phyloP scores from a whole-genome alignment of 768 basidiomycete species.

The Termitomyces heimii region DNA sequence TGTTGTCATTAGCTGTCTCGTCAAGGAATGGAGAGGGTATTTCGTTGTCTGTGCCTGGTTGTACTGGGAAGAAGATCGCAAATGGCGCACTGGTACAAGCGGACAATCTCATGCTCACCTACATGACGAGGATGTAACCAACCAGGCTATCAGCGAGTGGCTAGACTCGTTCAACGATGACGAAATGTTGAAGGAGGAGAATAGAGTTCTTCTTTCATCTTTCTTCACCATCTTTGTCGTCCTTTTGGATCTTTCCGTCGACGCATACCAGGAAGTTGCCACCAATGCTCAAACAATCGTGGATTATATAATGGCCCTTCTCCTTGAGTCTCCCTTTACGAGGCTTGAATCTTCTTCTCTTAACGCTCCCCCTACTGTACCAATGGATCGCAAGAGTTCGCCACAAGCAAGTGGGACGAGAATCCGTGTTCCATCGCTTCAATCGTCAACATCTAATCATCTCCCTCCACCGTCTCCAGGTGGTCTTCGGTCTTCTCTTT shows the following conservation, averaged over 20 bases:
- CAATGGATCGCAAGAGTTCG: conserved; percentile 30
- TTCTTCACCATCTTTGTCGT: conserved; percentile 91
- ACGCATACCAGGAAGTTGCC: conserved; percentile 91
- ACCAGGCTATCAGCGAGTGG: conserved; percentile 75
- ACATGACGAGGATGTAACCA: conserved; percentile 68
- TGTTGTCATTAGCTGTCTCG: conserved; percentile 85
- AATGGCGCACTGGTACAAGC: conserved; percentile 42
- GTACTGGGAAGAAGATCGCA: conserved; percentile 88
- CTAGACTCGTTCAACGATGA: conserved; percentile 62
- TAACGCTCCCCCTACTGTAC: conserved; percentile 38
- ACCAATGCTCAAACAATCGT: conserved; percentile 85
- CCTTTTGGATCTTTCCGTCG: conserved; percentile 85
- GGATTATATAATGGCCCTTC: conserved; percentile 87
- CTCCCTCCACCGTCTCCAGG: conserved; percentile 40
- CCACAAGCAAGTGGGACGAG: conserved; percentile 33
- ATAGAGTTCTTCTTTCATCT: conserved; percentile 79
- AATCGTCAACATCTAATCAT: conserved; percentile 38
- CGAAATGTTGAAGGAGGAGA: conserved; percentile 65
- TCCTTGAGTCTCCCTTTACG: conserved; percentile 85
- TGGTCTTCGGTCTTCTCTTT: conserved; percentile 39
- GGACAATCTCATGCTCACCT: conserved; percentile 24
- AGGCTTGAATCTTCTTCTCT: conserved; percentile 66
- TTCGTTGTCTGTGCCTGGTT: conserved; percentile 96
- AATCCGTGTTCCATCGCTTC: conserved; percentile 43
- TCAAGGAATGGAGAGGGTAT: conserved; percentile 95